These are phyloP conservation scores for Tetraselmis chui DNA, from an alignment of 139 green algal genomes.

Conservation along the genomic window DNA sequence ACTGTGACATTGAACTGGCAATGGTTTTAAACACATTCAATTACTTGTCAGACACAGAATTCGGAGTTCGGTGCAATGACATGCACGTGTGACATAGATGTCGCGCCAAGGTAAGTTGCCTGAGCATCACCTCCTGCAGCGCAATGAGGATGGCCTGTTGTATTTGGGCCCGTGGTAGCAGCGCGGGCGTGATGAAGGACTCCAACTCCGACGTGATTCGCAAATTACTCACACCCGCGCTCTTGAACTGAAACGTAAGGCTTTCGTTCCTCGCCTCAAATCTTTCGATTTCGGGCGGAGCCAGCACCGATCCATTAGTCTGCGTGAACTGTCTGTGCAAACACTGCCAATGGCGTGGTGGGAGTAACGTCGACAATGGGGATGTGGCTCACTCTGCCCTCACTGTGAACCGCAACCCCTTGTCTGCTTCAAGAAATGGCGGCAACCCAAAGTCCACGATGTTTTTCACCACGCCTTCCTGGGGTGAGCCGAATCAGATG, in stretches of 20 bases:
- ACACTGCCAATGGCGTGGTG: too few species aligned
- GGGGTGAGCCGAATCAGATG: too few species aligned
- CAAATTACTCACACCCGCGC: neutral
- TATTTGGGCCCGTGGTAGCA: neutral
- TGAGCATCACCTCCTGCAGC: neutral
- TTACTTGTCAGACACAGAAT: too few species aligned
- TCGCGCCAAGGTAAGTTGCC: too few species aligned
- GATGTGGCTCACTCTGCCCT: neutral
- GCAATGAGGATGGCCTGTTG: neutral
- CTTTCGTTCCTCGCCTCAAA: too few species aligned
- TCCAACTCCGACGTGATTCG: neutral
- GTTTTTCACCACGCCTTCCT: neutral
- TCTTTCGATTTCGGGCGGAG: too few species aligned
- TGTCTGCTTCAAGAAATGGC: neutral
- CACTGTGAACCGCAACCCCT: neutral
- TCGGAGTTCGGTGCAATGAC: too few species aligned
- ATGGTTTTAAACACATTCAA: too few species aligned
- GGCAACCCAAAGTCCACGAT: neutral
- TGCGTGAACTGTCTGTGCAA: too few species aligned
- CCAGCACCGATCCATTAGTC: too few species aligned
- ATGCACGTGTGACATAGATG: too few species aligned
- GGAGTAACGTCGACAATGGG: too few species aligned
- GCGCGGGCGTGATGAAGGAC: neutral
- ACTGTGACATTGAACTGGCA: neutral
- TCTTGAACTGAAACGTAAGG: neutral